phyloP scores from a whole-genome alignment of 805 yeast species.

The Zygoascus flipseniorum region DNA sequence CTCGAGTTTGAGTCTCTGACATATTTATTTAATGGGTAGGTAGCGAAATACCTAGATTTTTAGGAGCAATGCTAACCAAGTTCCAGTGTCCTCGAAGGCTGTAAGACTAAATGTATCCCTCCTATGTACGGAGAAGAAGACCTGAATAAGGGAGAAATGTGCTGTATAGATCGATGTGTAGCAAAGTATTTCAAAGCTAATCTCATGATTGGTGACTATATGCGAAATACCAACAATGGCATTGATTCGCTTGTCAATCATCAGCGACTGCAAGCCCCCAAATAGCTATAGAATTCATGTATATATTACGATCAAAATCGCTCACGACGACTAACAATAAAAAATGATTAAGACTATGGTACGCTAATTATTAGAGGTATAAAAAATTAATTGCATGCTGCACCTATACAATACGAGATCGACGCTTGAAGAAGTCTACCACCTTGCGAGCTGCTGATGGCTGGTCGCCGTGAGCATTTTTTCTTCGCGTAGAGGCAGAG shows the following conservation, averaged over 20 bases:
- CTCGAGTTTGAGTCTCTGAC: constrained; percentile 27
- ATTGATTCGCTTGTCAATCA: constrained; percentile 6
- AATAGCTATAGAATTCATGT: background rate
- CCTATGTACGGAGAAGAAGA: constrained; percentile 81
- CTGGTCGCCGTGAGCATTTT: constrained; percentile 5
- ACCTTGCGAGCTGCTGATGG: constrained; percentile 27
- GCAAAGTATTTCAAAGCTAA: constrained; percentile 73
- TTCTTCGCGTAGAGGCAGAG: background rate
- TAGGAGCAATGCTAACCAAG: background rate
- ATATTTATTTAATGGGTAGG: constrained; percentile 23
- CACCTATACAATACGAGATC: constrained; percentile 23
- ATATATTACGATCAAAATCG: background rate
- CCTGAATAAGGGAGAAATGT: constrained; percentile 71
- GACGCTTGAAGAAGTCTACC: constrained; percentile 30
- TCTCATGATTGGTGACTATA: constrained; percentile 26
- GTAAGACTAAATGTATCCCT: constrained; percentile 74
- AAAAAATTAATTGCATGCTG: background rate
- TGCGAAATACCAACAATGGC: constrained; percentile 15
- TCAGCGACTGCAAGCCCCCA: background rate
- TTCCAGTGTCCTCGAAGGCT: constrained; percentile 45
- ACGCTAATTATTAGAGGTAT: background rate
- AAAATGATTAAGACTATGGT: background rate
- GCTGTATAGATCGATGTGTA: constrained; percentile 82
- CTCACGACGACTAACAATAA: background rate
- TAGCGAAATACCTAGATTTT: background rate